phyloP scores from a whole-genome alignment of 192 early-diverging fungal species.

The Mortierella antarctica region DNA sequence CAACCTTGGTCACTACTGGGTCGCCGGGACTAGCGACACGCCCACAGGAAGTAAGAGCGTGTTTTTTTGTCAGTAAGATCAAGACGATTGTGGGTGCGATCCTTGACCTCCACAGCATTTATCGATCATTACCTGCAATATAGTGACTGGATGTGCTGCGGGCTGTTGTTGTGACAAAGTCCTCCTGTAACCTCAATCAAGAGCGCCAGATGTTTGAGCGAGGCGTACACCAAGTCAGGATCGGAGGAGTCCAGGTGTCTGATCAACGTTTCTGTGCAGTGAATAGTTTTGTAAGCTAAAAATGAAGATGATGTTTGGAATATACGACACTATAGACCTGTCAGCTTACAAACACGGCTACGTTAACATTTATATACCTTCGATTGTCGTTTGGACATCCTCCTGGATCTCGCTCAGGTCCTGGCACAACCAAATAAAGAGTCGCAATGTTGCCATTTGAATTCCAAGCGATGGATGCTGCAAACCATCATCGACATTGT shows the following conservation, averaged over 20 bases:
- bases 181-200: constrained; percentile 16
- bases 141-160: constrained; percentile 4
- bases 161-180: constrained; percentile 2
- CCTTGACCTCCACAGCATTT: too few relatives aligned
- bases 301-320: too few relatives aligned
- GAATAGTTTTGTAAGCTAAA: too few relatives aligned
- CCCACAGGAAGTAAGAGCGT: too few relatives aligned
- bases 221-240: constrained; percentile 28
- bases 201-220: constrained; percentile 17
- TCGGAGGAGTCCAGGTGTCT: constrained; percentile 27
- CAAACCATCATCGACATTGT: constrained; percentile 49
- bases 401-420: constrained; percentile 51
- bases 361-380: constrained; percentile 17
- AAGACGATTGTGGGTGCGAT: too few relatives aligned
- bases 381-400: constrained; percentile 52
- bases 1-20: constrained; percentile 14
- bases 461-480: constrained; percentile 43
- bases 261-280: constrained; percentile 22
- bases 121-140: constrained; percentile 13
- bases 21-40: constrained; percentile 10
- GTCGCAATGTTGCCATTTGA: constrained; percentile 50
- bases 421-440: constrained; percentile 52
- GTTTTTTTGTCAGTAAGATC: too few relatives aligned
- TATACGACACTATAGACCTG: too few relatives aligned
- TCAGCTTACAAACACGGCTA: too few relatives aligned